Base-by-base conservation (phyloP, 208 protist species). In the Novymonas esmeraldas region DNA sequence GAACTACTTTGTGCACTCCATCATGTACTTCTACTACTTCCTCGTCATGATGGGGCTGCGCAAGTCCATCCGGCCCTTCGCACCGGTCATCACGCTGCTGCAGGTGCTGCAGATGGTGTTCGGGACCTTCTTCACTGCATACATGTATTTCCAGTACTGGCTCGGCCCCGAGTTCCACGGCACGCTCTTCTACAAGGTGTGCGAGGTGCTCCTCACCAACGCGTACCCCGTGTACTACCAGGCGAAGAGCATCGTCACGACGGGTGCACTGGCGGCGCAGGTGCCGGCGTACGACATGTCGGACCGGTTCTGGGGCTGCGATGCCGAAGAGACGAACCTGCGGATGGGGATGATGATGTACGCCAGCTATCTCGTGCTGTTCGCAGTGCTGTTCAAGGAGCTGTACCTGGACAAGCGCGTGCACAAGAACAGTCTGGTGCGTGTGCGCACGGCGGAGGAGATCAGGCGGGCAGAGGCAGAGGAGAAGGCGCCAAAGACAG, bases 11-110 rank as follows among this genome's bases (percentile, higher is more conserved):
- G 93, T 98, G 20, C 95, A 98, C 76, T 69, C 87, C 16, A 82
- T 98, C 79, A 98, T 98, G 94, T 98, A 98, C 80, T 95, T 95
- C 87, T 75, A 90, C 58, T 49, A 81, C n/a, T 87, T 87, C 33
- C 83, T 78, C 42, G 69, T 66, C 24, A 73, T 94, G 41, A 82
- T 78, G 55, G 58, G 31, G 69, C 73, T 59, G 81, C 81, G 13
- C 74, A 78, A 79, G 46, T 28, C 78, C 3, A 60, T 89, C 29
- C 78, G 83, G 50, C 76, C 85, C n/a, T 76, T 93, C 57, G 87
- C 90, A 2, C 85, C 85, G 39, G 44, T 93, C 56, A 94, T 95
- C 51, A 95, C 90, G 38, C 48, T 69, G 18, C 26, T 88, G 50
- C 90, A 95, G 62, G 78, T 95, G 14, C 28, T 83, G 0, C 95